Conservation (phyloP, 805 yeast species). For the Lipomyces sp. region DNA sequence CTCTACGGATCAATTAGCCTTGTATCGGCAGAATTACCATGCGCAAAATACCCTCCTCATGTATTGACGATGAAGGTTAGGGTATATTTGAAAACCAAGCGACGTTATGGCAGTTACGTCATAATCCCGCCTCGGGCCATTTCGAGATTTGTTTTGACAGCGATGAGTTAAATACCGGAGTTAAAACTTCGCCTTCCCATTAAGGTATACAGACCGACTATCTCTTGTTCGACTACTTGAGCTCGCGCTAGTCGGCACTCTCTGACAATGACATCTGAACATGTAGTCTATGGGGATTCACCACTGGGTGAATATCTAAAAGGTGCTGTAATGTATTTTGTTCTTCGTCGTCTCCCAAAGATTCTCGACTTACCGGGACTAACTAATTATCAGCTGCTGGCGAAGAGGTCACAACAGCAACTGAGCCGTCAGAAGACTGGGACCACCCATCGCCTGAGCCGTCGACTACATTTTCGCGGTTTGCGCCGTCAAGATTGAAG, state of each 20-base stretch:
- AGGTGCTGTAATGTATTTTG: slow-evolving; percentile 10
- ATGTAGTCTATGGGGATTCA: slow-evolving; percentile 27
- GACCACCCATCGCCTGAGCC: slow-evolving; percentile 13
- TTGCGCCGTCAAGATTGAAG: slow-evolving; percentile 7
- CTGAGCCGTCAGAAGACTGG: slow-evolving; percentile 10
- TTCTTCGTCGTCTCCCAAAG: too few relatives aligned
- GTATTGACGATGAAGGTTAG: too few relatives aligned
- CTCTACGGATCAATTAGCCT: neutral
- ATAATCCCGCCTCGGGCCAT: neutral
- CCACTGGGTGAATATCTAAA: slow-evolving; percentile 33
- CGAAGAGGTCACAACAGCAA: slow-evolving; percentile 17
- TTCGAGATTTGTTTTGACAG: neutral
- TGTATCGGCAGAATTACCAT: too few relatives aligned
- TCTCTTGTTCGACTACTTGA: neutral
- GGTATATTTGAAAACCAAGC: too few relatives aligned
- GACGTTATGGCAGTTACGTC: neutral
- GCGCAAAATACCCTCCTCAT: too few relatives aligned
- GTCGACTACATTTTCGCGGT: neutral
- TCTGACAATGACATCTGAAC: slow-evolving; percentile 28
- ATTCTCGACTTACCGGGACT: neutral
- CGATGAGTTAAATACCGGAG: neutral
- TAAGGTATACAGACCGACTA: neutral
- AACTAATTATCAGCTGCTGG: slow-evolving; percentile 18
- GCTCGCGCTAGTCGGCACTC: neutral
- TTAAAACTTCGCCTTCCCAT: neutral